phyloP scores from a whole-genome alignment of 352 stramenopile genomes.

The Pilasporangium apinafurcum region DNA sequence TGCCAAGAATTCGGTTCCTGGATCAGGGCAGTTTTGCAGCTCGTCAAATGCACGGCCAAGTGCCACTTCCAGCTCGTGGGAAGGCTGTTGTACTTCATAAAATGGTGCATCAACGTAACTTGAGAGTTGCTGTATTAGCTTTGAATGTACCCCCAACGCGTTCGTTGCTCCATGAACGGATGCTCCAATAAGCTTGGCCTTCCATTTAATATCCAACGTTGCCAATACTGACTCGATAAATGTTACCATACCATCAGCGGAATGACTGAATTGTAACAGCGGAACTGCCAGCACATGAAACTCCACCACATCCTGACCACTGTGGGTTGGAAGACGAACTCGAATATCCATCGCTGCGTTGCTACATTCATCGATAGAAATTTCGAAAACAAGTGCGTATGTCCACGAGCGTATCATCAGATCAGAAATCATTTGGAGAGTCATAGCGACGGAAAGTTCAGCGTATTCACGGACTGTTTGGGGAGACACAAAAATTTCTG shows the following conservation, averaged over 20 bases:
- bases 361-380: not conserved
- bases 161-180: conserved; percentile 6
- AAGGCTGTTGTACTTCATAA: conserved; percentile 10
- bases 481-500: too few species aligned
- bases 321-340: conserved; percentile 10
- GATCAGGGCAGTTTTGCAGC: too few species aligned
- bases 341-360: conserved; percentile 16
- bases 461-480: conserved; percentile 7
- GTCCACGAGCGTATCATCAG: conserved; percentile 13
- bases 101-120: conserved; percentile 7
- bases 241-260: not conserved
- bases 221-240: conserved; percentile 4
- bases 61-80: conserved; percentile 6
- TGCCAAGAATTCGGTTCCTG: conserved; percentile 1
- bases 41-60: conserved; percentile 6
- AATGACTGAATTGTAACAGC: conserved; percentile 7
- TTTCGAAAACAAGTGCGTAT: conserved; percentile 12
- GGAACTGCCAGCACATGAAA: conserved; percentile 21
- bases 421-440: conserved; percentile 10
- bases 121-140: not conserved
- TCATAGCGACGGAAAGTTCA: conserved; percentile 5
- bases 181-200: conserved; percentile 16
- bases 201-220: conserved; percentile 18
- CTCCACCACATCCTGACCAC: conserved; percentile 6
- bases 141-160: conserved; percentile 3